A percentile compares a stretch with the other conserved stretches of the same genome.
phyloP scores from a whole-genome alignment of 495 filamentous ascomycete species.

The Trichoderma asperelloides region DNA sequence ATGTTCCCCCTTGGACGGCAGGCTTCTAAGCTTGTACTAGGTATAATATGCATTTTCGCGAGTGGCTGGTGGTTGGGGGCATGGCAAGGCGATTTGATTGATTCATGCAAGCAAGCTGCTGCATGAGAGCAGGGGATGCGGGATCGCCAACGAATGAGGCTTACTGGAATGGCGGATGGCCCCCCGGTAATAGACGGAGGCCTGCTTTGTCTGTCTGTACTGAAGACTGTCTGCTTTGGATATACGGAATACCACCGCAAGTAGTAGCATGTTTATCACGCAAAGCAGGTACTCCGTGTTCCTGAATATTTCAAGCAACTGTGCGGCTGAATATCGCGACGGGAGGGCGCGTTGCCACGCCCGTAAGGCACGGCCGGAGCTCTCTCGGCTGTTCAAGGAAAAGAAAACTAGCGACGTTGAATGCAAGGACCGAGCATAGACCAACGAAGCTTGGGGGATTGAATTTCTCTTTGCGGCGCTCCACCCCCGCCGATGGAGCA shows the following conservation, averaged over 20 bases:
- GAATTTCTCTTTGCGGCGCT: background rate
- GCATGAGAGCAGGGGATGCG: background rate
- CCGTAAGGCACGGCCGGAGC: constrained; percentile 1
- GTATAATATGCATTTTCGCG: no score
- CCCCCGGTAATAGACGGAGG: background rate
- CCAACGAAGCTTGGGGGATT: background rate
- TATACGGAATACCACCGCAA: background rate
- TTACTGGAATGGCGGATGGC: background rate
- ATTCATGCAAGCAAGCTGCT: constrained; percentile 1
- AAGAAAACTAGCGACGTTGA: background rate
- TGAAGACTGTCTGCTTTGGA: background rate
- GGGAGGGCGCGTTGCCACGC: background rate
- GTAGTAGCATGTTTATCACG: background rate
- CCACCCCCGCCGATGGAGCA: constrained; percentile 4
- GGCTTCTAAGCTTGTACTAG: no score
- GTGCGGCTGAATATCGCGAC: background rate
- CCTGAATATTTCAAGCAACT: background rate
- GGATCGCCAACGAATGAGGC: background rate
- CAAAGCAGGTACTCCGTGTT: background rate
- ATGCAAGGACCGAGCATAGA: background rate
- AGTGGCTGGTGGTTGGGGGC: no score
- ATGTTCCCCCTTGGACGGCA: no score
- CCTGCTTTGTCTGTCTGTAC: background rate
- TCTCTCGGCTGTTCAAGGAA: background rate
- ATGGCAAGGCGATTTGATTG: background rate